A percentile compares a stretch with the other conserved stretches of the same genome.
Conservation (phyloP, 2,329 filamentous ascomycete genomes). For the Ophiostoma quercus region DNA sequence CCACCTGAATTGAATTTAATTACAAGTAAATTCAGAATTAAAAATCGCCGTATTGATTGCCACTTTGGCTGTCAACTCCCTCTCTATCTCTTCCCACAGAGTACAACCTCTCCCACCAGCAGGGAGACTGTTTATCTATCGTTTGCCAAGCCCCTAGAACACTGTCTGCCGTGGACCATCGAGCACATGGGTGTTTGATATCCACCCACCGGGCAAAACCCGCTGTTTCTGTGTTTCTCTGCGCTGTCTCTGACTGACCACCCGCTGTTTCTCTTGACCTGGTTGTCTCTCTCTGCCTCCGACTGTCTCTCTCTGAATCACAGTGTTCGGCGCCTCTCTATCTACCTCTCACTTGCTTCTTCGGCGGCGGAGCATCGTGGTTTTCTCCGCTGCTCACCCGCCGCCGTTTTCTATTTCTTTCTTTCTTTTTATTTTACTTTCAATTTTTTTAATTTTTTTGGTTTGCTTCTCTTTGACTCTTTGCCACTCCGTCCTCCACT, state of each 20-base stretch:
- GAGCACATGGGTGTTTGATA: background rate
- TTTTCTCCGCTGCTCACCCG: background rate
- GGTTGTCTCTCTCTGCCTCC: background rate
- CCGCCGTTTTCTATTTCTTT: background rate
- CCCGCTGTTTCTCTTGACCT: background rate
- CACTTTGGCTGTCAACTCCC: constrained; percentile 3
- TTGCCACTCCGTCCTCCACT: background rate
- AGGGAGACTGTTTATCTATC: constrained; percentile 4
- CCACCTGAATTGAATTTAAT: background rate
- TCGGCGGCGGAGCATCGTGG: background rate
- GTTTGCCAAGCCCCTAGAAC: constrained; percentile 11
- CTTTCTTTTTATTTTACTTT: background rate
- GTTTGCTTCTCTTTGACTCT: background rate
- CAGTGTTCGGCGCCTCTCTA: background rate
- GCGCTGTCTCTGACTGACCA: background rate
- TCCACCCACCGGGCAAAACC: constrained; percentile 11
- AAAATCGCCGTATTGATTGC: background rate
- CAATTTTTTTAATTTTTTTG: background rate
- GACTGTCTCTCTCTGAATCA: background rate
- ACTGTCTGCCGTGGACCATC: constrained; percentile 5
- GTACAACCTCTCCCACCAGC: background rate
- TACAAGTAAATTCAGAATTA: background rate
- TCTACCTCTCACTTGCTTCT: background rate
- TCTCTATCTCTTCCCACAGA: background rate
- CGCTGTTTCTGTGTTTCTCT: background rate